These are phyloP conservation scores for Paxillus ammoniavirescens DNA, from an alignment of 768 basidiomycete species.

Conservation along the genomic window DNA sequence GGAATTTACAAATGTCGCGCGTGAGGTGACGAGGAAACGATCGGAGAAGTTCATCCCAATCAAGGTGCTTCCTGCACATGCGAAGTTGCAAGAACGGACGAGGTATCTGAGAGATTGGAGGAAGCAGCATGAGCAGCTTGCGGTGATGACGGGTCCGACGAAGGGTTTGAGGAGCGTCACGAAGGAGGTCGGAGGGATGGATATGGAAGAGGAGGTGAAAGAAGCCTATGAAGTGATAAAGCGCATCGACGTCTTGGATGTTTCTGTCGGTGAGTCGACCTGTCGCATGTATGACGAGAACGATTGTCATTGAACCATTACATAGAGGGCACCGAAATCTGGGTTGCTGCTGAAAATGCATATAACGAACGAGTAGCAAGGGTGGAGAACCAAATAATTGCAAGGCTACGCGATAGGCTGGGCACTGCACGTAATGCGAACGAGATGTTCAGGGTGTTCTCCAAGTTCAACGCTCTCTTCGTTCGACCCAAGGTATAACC, in stretches of 20 bases:
- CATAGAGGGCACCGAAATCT: conserved; percentile 93
- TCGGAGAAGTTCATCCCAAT: conserved; percentile 95
- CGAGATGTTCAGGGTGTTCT: conserved; percentile 99
- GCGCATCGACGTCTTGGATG: conserved; percentile 93
- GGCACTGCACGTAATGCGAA: conserved; percentile 97
- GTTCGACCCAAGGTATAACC: conserved; percentile 84
- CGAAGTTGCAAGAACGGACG: conserved; percentile 84
- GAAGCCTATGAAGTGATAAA: conserved; percentile 97
- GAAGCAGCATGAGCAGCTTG: conserved; percentile 96
- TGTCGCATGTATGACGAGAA: not conserved
- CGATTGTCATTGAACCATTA: conserved; percentile 1
- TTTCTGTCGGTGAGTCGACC: conserved; percentile 72
- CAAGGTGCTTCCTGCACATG: conserved; percentile 89
- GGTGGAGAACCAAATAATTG: conserved; percentile 98
- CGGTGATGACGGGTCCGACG: conserved; percentile 95
- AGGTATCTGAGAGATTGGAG: conserved; percentile 89
- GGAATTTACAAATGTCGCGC: conserved; percentile 88
- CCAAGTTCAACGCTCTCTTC: conserved; percentile 96
- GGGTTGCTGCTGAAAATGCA: conserved; percentile 95
- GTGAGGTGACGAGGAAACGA: conserved; percentile 89
- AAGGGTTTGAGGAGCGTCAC: conserved; percentile 76
- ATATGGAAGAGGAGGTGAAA: conserved; percentile 97
- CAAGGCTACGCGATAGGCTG: conserved; percentile 83
- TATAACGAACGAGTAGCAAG: conserved; percentile 97
- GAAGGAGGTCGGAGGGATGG: conserved; percentile 83